These are phyloP conservation scores for Thielaviopsis ethacetica DNA, from an alignment of 2,329 filamentous ascomycete species.

Conservation along the genomic window DNA sequence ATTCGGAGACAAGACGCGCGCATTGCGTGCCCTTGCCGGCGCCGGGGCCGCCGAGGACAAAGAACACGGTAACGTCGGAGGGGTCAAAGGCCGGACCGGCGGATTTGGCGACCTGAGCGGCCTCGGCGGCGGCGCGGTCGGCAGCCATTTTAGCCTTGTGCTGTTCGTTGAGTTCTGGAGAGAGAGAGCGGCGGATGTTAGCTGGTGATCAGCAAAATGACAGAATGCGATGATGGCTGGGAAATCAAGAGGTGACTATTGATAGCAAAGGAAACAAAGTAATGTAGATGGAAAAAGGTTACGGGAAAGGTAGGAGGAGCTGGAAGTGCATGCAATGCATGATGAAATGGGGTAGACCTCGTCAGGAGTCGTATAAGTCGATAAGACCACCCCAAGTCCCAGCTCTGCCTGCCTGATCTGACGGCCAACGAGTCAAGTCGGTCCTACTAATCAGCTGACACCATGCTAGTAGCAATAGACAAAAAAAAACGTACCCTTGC, in stretches of 20 bases:
- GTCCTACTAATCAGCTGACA: too few species aligned
- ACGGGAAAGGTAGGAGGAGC: background rate
- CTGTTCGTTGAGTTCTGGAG: conserved; percentile 7
- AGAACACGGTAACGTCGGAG: conserved; percentile 73
- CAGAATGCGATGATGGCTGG: too few species aligned
- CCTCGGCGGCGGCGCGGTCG: conserved; percentile 6
- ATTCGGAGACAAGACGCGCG: conserved; percentile 68
- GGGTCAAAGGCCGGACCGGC: conserved; percentile 54
- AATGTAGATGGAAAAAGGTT: background rate
- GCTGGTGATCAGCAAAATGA: background rate
- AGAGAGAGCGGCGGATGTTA: background rate
- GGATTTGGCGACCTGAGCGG: background rate
- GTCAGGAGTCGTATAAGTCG: too few species aligned
- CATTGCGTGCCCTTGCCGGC: conserved; percentile 97
- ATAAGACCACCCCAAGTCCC: too few species aligned
- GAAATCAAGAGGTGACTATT: background rate
- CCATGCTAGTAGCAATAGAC: background rate
- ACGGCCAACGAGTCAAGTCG: too few species aligned
- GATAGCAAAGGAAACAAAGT: too few species aligned
- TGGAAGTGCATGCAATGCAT: too few species aligned
- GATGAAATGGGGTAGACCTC: too few species aligned
- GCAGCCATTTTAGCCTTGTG: conserved; percentile 7
- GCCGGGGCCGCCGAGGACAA: conserved; percentile 89
- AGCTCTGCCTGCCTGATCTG: too few species aligned
- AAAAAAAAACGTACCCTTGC: conserved; percentile 25